Evolutionary conservation across 805 yeast genomes (phyloP).

Genomic region (Wickerhamiella bombiphila): DNA sequence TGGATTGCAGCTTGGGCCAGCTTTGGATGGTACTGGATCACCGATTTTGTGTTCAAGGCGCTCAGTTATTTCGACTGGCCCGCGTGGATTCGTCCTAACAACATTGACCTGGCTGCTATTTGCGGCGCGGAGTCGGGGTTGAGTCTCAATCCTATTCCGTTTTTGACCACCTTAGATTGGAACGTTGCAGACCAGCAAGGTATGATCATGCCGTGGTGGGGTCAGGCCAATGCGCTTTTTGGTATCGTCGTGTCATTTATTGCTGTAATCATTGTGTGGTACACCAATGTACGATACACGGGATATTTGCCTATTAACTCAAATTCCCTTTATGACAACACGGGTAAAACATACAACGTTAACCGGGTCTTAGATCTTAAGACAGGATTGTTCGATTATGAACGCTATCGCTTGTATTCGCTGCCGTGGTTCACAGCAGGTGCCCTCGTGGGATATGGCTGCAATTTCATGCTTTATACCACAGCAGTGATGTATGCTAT

Average conservation of each 20-base stretch:
- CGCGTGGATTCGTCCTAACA: conserved; percentile 42
- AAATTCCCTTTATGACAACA: conserved; percentile 28
- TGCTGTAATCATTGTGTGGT: conserved; percentile 25
- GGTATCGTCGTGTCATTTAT: conserved; percentile 23
- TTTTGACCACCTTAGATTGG: conserved; percentile 36
- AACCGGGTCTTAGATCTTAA: conserved; percentile 32
- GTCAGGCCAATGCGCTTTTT: conserved; percentile 21
- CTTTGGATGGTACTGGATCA: conserved; percentile 52
- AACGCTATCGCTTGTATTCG: conserved; percentile 38
- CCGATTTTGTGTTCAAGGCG: conserved; percentile 49
- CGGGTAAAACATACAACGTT: conserved; percentile 31
- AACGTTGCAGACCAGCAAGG: conserved; percentile 20
- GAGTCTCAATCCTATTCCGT: conserved; percentile 35
- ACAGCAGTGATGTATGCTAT: conserved; percentile 37
- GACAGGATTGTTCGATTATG: conserved; percentile 31
- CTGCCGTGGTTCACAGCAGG: conserved; percentile 56
- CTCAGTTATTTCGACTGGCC: conserved; percentile 50
- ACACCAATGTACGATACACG: conserved; percentile 36
- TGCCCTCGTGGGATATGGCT: conserved; percentile 42
- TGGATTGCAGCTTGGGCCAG: conserved; percentile 28
- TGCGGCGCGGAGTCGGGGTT: conserved; percentile 35
- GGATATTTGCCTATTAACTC: conserved; percentile 40
- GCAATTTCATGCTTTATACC: conserved; percentile 41
- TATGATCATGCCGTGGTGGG: conserved; percentile 33
- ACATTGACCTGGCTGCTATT: conserved; percentile 33